These are phyloP conservation scores for Fusarium oligoseptatum DNA, from an alignment of 2,329 filamentous ascomycete species.

Conservation along the genomic window DNA sequence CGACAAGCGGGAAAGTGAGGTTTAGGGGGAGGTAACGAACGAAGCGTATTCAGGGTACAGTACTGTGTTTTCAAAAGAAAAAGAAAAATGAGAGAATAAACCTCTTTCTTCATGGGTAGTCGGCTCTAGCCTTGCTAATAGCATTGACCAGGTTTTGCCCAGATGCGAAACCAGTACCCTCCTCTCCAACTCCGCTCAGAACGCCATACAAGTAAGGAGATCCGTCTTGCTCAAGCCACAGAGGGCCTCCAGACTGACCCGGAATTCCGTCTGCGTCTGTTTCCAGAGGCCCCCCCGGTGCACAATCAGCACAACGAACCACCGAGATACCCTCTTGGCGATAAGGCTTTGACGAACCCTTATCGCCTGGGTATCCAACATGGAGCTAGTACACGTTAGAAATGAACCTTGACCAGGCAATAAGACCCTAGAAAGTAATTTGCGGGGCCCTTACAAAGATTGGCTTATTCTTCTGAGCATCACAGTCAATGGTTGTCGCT, in stretches of 20 bases:
- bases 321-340: constrained; percentile 10
- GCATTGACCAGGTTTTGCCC: background rate
- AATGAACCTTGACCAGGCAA: accelerated
- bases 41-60: background rate
- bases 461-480: background rate
- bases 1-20: background rate
- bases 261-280: constrained; percentile 6
- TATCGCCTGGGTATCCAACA: constrained; percentile 4
- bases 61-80: no score
- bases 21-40: background rate
- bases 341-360: background rate
- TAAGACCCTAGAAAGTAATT: background rate
- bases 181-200: background rate
- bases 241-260: constrained; percentile 25
- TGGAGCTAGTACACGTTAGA: background rate
- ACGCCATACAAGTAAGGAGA: constrained; percentile 9
- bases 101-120: constrained; percentile 1
- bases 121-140: constrained; percentile 1
- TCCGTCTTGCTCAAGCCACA: constrained; percentile 3
- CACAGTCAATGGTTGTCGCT: background rate
- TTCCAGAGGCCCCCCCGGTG: background rate
- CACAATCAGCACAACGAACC: background rate
- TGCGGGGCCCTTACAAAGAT: background rate
- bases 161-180: background rate
- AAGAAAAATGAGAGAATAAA: no score